Evolutionary conservation across 495 filamentous ascomycete species (phyloP).

Genomic region (Chaetomium tenue): DNA sequence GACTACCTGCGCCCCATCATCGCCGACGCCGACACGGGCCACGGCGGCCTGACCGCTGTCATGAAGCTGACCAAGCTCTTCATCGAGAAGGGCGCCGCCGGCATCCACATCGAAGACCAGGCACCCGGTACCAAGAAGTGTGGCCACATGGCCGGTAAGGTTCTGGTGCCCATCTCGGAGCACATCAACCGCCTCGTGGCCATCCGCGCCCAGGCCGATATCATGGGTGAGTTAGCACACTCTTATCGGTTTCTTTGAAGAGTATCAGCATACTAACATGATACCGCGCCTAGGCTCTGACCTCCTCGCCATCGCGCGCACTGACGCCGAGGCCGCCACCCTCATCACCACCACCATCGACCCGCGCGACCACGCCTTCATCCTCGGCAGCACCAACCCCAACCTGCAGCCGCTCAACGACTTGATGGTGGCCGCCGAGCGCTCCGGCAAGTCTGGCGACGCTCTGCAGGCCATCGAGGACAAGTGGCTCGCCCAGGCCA

Average conservation of each 20-base stretch:
- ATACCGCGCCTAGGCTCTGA: constrained; percentile 57
- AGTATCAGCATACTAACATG: too few species aligned
- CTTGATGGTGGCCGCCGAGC: constrained; percentile 84
- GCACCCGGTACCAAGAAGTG: constrained; percentile 99
- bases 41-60: constrained; percentile 92
- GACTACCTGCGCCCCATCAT: constrained; percentile 96
- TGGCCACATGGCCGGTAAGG: constrained; percentile 99
- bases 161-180: constrained; percentile 93
- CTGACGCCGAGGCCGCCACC: constrained; percentile 95
- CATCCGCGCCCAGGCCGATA: constrained; percentile 96
- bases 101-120: constrained; percentile 98
- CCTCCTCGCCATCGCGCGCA: constrained; percentile 86
- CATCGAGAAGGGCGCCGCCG: constrained; percentile 92
- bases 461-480: constrained; percentile 92
- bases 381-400: constrained; percentile 85
- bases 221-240: constrained; percentile 69
- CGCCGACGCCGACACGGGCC: constrained; percentile 95
- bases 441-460: constrained; percentile 73
- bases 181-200: constrained; percentile 98
- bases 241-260: too few species aligned
- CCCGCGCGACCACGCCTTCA: constrained; percentile 89
- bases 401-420: constrained; percentile 80
- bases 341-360: constrained; percentile 97
- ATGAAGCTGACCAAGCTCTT: constrained; percentile 99
- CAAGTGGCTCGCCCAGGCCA: constrained; percentile 76